Percentiles rank a stretch among this genome's conserved stretches.
Conservation (phyloP, 257 asterid species). For the Linderniella brevidens region DNA sequence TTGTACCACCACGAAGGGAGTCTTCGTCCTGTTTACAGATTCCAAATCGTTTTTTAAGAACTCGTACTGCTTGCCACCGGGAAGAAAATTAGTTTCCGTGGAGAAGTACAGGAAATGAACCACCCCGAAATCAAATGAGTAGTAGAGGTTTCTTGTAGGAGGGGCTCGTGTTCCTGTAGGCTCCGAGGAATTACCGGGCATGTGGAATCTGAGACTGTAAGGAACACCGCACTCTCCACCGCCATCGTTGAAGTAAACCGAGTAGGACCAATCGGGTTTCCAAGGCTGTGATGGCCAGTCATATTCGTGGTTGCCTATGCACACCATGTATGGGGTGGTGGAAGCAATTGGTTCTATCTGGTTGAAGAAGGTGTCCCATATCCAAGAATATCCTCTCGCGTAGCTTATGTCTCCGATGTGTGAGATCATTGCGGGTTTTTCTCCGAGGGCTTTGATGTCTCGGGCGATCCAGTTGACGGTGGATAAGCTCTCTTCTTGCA, state of each 20-base stretch:
- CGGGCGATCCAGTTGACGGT: conserved; percentile 74
- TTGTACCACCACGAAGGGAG: conserved; percentile 71
- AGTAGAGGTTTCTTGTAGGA: conserved; percentile 66
- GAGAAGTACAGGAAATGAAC: conserved; percentile 84
- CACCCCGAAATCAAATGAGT: conserved; percentile 63
- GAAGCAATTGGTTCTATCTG: conserved; percentile 78
- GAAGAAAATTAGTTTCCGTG: conserved; percentile 69
- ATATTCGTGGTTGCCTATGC: conserved; percentile 91
- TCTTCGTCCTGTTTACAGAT: conserved; percentile 51
- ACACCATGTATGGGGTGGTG: conserved; percentile 70
- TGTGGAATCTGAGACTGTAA: conserved; percentile 61
- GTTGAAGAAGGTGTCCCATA: conserved; percentile 83
- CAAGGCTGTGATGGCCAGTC: conserved; percentile 91
- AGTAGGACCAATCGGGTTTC: conserved; percentile 74
- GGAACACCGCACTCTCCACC: conserved; percentile 98
- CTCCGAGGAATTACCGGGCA: conserved; percentile 87
- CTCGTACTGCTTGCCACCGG: conserved; percentile 65
- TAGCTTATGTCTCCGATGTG: conserved; percentile 96
- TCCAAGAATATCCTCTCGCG: conserved; percentile 92
- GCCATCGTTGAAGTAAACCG: conserved; percentile 56
- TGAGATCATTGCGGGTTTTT: conserved; percentile 68
- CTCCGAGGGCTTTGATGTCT: conserved; percentile 70
- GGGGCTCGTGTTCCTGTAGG: conserved; percentile 73
- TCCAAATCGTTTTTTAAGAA: conserved; percentile 72
- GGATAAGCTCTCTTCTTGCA: conserved; percentile 61